These are phyloP conservation scores for sorghum (Sorghum bicolor) DNA, from an alignment of 176 grass and related monocot species.

Conservation along the genomic window Sorghum_bicolor_NCBIv3 NC_012876.2:59170001-59170500, in stretches of 20 bases:
- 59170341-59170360: neutral
- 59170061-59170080: conserved; percentile 12
- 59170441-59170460: no score
- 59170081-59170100: conserved; percentile 41
- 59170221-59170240: conserved; percentile 41
- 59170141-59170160: conserved; percentile 48
- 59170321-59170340: neutral
- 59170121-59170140: conserved; percentile 25
- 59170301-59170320: neutral
- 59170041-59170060: conserved; percentile 55
- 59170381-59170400: no score
- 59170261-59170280: conserved; percentile 16
- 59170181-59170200: conserved; percentile 49
- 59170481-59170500: no score
- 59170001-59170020: conserved; percentile 32
- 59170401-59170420: no score
- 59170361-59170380: neutral
- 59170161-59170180: conserved; percentile 42
- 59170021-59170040: conserved; percentile 28
- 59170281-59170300: conserved; percentile 25
- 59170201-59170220: conserved; percentile 34
- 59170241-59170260: neutral
- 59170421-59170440: no score
- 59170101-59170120: conserved; percentile 39
- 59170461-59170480: no score